A percentile compares a stretch with the other conserved stretches of the same genome.
Conservation (phyloP, 352 stramenopile genomes). For the Globisporangium acanthophoron region DNA sequence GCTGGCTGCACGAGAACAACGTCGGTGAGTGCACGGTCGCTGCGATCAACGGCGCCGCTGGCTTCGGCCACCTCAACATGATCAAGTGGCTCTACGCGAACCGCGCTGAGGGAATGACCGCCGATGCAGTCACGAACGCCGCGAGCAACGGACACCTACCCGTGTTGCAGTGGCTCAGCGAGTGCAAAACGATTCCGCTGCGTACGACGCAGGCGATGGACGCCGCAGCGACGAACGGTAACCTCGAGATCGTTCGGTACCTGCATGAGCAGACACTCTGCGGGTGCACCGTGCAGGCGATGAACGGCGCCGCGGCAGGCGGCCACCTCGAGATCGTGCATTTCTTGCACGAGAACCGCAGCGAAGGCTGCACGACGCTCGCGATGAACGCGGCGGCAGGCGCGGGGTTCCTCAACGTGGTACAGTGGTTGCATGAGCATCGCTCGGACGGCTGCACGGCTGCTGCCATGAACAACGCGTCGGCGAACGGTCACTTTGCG, state of each 20-base stretch:
- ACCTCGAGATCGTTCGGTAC: constrained; percentile 7
- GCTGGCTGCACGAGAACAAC: constrained; percentile 29
- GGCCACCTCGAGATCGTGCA: constrained; percentile 31
- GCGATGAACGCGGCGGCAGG: constrained; percentile 6
- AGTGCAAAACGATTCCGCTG: constrained; percentile 12
- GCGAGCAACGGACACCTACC: constrained; percentile 35
- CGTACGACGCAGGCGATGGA: constrained; percentile 19
- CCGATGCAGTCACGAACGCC: constrained; percentile 28
- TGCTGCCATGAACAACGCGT: constrained; percentile 8
- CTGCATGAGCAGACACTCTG: neutral
- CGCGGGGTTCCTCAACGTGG: constrained; percentile 1
- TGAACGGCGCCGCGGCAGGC: constrained; percentile 27
- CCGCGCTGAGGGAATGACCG: constrained; percentile 21
- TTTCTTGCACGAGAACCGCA: constrained; percentile 27
- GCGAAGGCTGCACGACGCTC: constrained; percentile 13
- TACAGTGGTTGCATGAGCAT: constrained; percentile 5
- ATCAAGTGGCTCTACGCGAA: constrained; percentile 30
- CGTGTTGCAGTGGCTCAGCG: constrained; percentile 14
- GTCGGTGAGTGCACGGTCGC: constrained; percentile 24
- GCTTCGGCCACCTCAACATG: constrained; percentile 32
- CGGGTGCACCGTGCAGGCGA: constrained; percentile 6
- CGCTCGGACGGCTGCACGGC: constrained; percentile 4
- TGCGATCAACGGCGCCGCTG: constrained; percentile 31
- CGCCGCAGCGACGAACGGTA: constrained; percentile 14
- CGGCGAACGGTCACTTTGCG: neutral